Base-by-base conservation (phyloP, 73 alveolate species). In the Breviolum minutum region DNA sequence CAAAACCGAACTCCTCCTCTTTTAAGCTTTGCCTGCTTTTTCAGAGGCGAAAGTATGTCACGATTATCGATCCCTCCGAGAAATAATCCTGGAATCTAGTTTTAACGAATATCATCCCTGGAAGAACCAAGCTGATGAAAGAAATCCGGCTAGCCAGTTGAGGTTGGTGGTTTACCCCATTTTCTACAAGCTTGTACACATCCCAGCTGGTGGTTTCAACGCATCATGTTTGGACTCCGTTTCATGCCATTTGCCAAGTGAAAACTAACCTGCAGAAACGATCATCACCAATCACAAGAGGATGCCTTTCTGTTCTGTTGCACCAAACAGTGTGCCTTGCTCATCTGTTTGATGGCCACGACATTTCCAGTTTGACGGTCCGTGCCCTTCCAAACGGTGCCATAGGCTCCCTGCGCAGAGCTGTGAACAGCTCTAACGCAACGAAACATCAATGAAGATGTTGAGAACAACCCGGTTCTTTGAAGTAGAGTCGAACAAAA, bases 341-440 rank as follows among this genome's bases (percentile, higher is more conserved):
- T 92, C 81, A 92, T 80, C 90, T 92, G 98, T 81, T 92, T 92
- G 82, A 92, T 62, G 90, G 98, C 98, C n/a, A 92, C 98, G 74
- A 92, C 80, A 66, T 81, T 30, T 22, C 90, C 76, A 22, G 91
- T 74, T 68, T 74, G 66, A 27, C 91, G 98, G 22, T 92, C 98
- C 26, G 91, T 61, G 69, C 98, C 98, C 90, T 92, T 92, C 98
- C 98, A 92, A 69, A 92, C 98, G 63, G 98, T 92, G 63, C 98
- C 98, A 76, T 60, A 92, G 70, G 98, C 90, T 5, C 98, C 98
- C 98, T 92, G 90, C 20, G 54, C 54, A 40, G 54, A 40, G 54
- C 54, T 40, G 54, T 40, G 54, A 40, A 40, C 54, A 40, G 0
- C 5, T 40, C n/a, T 40, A 40, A 40, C 54, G 54, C 54, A 40